Evolutionary conservation across 2,329 filamentous ascomycete genomes (phyloP).

Genomic region (Sarocladium brachiariae): DNA sequence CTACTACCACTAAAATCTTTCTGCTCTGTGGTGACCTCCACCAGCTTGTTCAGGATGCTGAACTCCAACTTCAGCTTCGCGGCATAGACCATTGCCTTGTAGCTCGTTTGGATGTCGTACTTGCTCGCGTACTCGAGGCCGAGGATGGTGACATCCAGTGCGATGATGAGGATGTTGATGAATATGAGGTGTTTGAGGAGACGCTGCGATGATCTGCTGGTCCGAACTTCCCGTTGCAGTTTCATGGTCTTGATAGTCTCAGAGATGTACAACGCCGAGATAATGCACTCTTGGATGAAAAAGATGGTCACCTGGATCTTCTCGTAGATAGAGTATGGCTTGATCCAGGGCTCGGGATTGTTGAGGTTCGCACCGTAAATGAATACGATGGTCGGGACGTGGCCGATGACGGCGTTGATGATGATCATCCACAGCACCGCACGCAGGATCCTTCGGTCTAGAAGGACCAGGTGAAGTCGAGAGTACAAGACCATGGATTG

Average conservation of each 20-base stretch:
- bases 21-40: constrained; percentile 15
- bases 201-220: background rate
- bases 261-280: constrained; percentile 46
- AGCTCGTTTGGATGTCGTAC: constrained; percentile 22
- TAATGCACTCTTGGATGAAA: constrained; percentile 47
- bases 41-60: constrained; percentile 22
- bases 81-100: constrained; percentile 22
- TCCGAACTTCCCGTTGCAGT: background rate
- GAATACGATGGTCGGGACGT: constrained; percentile 47
- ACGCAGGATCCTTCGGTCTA: constrained; percentile 39
- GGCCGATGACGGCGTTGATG: constrained; percentile 42
- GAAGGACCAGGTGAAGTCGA: constrained; percentile 51
- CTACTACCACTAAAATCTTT: background rate
- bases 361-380: constrained; percentile 37
- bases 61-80: constrained; percentile 25
- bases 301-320: constrained; percentile 51
- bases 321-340: constrained; percentile 40
- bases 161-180: constrained; percentile 32
- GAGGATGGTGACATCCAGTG: constrained; percentile 29
- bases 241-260: constrained; percentile 32
- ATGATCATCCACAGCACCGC: constrained; percentile 52
- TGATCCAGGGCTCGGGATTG: constrained; percentile 14
- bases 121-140: constrained; percentile 20
- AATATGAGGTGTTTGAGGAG: constrained; percentile 27
- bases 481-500: constrained; percentile 57